Evolutionary conservation across 169 alveolate genomes (phyloP), one percentile per base, ranked within the genome.

Genomic region (Neospora caninum): DNA sequence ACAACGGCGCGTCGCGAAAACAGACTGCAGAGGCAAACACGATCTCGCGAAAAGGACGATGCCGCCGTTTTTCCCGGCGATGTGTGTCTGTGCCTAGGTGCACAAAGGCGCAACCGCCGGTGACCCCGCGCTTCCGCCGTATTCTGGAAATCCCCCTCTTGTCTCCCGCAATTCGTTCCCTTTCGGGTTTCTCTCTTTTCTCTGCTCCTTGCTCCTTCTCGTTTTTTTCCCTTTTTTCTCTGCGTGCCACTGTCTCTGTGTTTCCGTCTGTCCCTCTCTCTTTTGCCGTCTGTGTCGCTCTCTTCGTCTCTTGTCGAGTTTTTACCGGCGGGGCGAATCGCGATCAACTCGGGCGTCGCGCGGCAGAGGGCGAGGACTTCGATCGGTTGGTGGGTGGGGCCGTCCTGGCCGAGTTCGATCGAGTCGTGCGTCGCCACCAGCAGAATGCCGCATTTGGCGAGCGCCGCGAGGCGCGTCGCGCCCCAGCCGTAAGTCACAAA

Each of bases 381-480:
- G 87, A 96, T 91, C 0, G 98, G 97, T 91, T 97, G 98, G 78
- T 97, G 98, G 13, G 98, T 97, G 6, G 98, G 98, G 34, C 98
- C 98, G 93, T 97, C 98, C 94, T 97, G 97, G 64, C 98, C 98
- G 78, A 96, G 95, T 83, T 95, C 98, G 53, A 96, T 95, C 41
- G 98, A 97, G 95, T 97, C 98, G 92, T 97, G 98, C 34, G 98
- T 97, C 64, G 97, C 97, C 64, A 97, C 94, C 93, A 95, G 94
- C 39, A 97, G 94, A 53, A 96, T 88, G 82, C 96, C 97, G 84
- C 93, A 95, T 88, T 92, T 95, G 54, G 80, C 94, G 84, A 97
- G 96, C 38, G 97, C 97, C 18, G 97, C 93, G 80, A 97, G 95
- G 36, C 98, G 73, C 93, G 93, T 91, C 38, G 97, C 97, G 82